phyloP scores from a whole-genome alignment of 441 rosid genomes.

The Adansonia madagascariensis region DNA sequence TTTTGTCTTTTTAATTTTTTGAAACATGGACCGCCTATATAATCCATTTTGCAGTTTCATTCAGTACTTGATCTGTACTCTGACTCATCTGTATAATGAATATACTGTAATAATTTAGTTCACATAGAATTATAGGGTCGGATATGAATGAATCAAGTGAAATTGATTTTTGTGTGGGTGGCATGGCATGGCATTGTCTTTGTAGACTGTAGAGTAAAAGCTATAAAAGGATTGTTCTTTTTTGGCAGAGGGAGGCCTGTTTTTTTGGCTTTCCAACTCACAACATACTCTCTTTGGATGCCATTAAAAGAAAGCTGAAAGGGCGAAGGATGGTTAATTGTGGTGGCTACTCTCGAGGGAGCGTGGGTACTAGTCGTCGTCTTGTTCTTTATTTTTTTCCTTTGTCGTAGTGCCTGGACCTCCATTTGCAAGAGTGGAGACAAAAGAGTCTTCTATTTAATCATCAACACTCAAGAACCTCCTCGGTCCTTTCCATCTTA shows the following conservation, averaged over 20 bases:
- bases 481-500: background rate
- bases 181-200: no score
- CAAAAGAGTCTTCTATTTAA: constrained; percentile 46
- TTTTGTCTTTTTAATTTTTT: constrained; percentile 1
- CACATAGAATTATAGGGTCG: background rate
- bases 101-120: background rate
- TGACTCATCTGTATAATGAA: background rate
- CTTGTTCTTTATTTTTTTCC: constrained; percentile 37
- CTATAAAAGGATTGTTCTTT: constrained; percentile 28
- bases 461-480: constrained; percentile 29
- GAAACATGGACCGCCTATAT: background rate
- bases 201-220: background rate
- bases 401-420: constrained; percentile 44
- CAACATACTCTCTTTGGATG: constrained; percentile 37
- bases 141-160: background rate
- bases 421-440: constrained; percentile 42
- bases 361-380: constrained; percentile 43
- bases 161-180: background rate
- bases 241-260: constrained; percentile 11
- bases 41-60: background rate
- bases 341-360: constrained; percentile 53
- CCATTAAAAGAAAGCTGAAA: constrained; percentile 46
- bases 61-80: background rate
- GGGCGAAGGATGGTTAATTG: constrained; percentile 25
- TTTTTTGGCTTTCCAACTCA: constrained; percentile 54